These are phyloP conservation scores for Chaetomium sp. DNA, from an alignment of 2,329 filamentous ascomycete species.

Conservation along the genomic window DNA sequence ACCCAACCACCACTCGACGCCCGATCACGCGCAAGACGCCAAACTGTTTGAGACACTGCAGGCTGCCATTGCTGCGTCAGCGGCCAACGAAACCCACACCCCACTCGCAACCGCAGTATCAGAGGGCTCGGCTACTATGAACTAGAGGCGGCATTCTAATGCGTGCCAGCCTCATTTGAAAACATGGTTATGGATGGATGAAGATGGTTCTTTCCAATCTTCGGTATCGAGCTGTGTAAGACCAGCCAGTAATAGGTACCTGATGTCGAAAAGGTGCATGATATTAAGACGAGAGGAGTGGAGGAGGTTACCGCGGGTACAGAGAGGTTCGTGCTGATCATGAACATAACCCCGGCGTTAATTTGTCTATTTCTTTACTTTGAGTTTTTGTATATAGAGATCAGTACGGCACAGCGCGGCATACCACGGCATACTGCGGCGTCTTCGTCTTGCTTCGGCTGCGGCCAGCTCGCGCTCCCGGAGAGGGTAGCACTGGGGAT, in stretches of 20 bases:
- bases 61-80: slow-evolving; percentile 25
- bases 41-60: slow-evolving; percentile 25
- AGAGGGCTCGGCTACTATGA: neutral
- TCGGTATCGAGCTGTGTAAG: neutral
- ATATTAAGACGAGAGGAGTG: neutral
- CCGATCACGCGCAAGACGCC: slow-evolving; percentile 26
- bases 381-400: neutral
- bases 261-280: neutral
- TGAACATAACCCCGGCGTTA: neutral
- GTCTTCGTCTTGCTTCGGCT: neutral
- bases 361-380: neutral
- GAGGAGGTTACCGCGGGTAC: neutral
- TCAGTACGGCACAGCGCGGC: neutral
- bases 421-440: neutral
- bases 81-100: slow-evolving; percentile 1
- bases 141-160: neutral
- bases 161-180: neutral
- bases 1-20: slow-evolving; percentile 30
- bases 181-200: neutral
- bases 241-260: neutral
- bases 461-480: neutral
- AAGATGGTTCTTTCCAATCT: neutral
- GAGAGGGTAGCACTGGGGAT: neutral
- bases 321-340: neutral
- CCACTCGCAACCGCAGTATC: slow-evolving; percentile 3